Evolutionary conservation across 805 yeast genomes (phyloP).

Genomic region (Yarrowia porcina): DNA sequence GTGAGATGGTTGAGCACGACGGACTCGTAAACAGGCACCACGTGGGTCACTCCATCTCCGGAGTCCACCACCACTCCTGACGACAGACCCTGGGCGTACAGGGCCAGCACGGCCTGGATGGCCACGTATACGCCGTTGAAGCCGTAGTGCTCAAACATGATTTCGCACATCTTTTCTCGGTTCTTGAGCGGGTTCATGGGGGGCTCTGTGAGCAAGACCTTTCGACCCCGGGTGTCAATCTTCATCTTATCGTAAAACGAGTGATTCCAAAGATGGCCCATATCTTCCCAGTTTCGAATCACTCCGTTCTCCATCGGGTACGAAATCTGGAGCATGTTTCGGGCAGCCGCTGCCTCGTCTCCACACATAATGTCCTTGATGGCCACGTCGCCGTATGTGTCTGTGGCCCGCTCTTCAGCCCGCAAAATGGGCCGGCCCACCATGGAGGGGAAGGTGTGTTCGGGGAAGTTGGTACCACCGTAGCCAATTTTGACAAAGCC

Average conservation of each 20-base stretch:
- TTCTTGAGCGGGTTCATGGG: conserved; percentile 95
- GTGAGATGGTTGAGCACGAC: conserved; percentile 95
- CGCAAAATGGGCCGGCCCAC: conserved; percentile 96
- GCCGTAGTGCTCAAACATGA: conserved; percentile 86
- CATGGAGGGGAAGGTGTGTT: conserved; percentile 92
- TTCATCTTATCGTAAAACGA: conserved; percentile 91
- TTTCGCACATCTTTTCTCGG: conserved; percentile 86
- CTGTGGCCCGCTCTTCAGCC: conserved; percentile 86
- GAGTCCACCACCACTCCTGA: conserved; percentile 98
- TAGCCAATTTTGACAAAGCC: conserved; percentile 97
- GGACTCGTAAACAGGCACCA: conserved; percentile 96
- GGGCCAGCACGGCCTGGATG: conserved; percentile 95
- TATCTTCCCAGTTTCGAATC: conserved; percentile 96
- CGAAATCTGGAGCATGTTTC: conserved; percentile 86
- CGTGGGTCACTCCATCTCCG: conserved; percentile 98
- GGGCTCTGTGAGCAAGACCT: conserved; percentile 90
- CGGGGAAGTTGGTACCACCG: conserved; percentile 96
- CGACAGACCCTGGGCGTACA: conserved; percentile 94
- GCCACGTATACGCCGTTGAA: conserved; percentile 94
- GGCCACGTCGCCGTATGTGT: conserved; percentile 46
- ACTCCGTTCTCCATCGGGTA: conserved; percentile 99
- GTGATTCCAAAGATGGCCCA: conserved; percentile 98
- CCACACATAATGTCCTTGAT: conserved; percentile 98
- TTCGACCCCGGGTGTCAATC: conserved; percentile 66
- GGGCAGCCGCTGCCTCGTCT: conserved; percentile 85